These are phyloP conservation scores for Wickerhamiella lipophila DNA, from an alignment of 805 yeast genomes.

Conservation along the genomic window DNA sequence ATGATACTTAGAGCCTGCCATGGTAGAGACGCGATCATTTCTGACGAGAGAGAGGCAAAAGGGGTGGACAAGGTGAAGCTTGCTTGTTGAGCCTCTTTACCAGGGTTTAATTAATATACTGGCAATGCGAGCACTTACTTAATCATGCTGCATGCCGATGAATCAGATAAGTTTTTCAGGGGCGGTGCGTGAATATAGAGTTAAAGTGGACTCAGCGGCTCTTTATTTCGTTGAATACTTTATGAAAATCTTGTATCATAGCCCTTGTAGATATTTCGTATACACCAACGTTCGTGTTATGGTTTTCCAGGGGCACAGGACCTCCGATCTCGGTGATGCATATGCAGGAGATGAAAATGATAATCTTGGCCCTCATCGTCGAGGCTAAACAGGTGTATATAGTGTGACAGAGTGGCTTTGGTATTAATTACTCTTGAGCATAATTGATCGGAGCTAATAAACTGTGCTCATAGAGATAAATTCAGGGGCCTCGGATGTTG, in stretches of 20 bases:
- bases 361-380: background rate
- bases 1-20: slow-evolving; percentile 22
- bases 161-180: background rate
- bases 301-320: too few species aligned
- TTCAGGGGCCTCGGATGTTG: too few species aligned
- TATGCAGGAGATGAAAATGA: slow-evolving; percentile 8
- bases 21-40: slow-evolving; percentile 18
- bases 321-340: background rate
- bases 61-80: background rate
- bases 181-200: background rate
- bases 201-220: too few species aligned
- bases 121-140: background rate
- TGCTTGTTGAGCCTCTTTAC: background rate
- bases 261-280: too few species aligned
- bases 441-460: too few species aligned
- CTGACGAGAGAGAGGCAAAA: background rate
- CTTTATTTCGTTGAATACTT: too few species aligned
- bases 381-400: too few species aligned
- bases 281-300: too few species aligned
- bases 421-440: too few species aligned
- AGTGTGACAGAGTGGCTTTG: too few species aligned
- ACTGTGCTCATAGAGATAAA: too few species aligned
- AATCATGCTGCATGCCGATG: background rate
- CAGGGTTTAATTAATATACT: background rate
- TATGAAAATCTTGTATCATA: too few species aligned